These are phyloP conservation scores for Penicillium psychrosexuale DNA, from an alignment of 2,329 filamentous ascomycete genomes.

Conservation along the genomic window DNA sequence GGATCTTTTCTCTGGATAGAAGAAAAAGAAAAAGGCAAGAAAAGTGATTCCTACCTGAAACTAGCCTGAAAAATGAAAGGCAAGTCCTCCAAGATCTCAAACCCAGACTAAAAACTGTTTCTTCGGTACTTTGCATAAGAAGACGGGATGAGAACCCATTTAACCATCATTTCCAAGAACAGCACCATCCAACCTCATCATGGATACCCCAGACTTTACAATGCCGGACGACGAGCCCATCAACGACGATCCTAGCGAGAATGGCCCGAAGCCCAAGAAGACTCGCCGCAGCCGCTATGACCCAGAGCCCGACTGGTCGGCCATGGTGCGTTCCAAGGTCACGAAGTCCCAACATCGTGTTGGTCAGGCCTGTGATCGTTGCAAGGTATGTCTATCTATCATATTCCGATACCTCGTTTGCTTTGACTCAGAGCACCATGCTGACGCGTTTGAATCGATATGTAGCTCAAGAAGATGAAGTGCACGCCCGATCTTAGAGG, in stretches of 20 bases:
- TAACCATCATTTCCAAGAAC: background rate
- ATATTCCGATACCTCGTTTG: background rate
- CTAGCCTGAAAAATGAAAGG: constrained; percentile 3
- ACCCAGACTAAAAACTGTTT: background rate
- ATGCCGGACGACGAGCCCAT: background rate
- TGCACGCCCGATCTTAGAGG: constrained; percentile 20
- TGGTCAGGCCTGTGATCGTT: constrained; percentile 30
- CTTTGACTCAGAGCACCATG: background rate
- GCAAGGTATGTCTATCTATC: constrained; percentile 22
- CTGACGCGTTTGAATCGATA: background rate
- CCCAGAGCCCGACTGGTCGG: constrained; percentile 25
- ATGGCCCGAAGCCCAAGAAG: constrained; percentile 18
- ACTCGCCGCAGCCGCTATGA: constrained; percentile 19
- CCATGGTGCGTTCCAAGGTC: constrained; percentile 17
- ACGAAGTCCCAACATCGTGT: constrained; percentile 12
- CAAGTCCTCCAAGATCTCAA: background rate
- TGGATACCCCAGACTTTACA: background rate
- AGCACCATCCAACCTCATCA: background rate
- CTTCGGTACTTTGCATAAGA: constrained; percentile 4
- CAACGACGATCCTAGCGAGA: constrained; percentile 34
- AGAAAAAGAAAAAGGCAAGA: background rate
- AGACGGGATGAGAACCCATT: background rate
- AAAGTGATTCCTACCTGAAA: background rate
- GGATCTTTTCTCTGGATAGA: background rate
- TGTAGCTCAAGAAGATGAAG: constrained; percentile 23